These are phyloP conservation scores for Candida michaelii DNA, from an alignment of 805 yeast genomes.

Conservation along the genomic window DNA sequence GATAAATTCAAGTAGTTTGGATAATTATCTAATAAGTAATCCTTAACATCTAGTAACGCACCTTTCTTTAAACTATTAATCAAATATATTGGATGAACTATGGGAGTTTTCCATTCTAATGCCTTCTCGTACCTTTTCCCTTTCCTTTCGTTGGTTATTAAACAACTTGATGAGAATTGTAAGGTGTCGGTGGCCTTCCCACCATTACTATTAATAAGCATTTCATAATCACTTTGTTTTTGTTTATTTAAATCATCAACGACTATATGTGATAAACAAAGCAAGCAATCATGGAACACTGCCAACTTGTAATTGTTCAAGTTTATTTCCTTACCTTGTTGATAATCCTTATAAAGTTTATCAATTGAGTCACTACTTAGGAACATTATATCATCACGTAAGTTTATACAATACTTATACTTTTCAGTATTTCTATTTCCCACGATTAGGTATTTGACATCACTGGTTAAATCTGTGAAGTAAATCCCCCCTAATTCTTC, in stretches of 20 bases:
- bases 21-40: slow-evolving; percentile 34
- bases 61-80: slow-evolving; percentile 45
- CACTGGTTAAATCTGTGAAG: slow-evolving; percentile 58
- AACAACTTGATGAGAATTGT: slow-evolving; percentile 41
- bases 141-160: slow-evolving; percentile 49
- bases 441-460: slow-evolving; percentile 58
- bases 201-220: slow-evolving; percentile 42
- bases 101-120: slow-evolving; percentile 51
- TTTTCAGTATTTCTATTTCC: slow-evolving; percentile 60
- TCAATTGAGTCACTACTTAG: slow-evolving; percentile 48
- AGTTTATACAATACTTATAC: slow-evolving; percentile 49
- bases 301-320: slow-evolving; percentile 32
- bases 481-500: slow-evolving; percentile 59
- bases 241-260: slow-evolving; percentile 9
- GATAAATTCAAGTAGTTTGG: slow-evolving; percentile 9
- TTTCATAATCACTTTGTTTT: slow-evolving; percentile 11
- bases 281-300: slow-evolving; percentile 43
- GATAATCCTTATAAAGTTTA: slow-evolving; percentile 51
- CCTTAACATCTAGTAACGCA: slow-evolving; percentile 40
- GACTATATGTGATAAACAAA: slow-evolving; percentile 46
- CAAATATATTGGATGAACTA: slow-evolving; percentile 53
- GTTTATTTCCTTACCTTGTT: slow-evolving; percentile 40
- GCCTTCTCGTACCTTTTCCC: slow-evolving; percentile 58
- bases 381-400: slow-evolving; percentile 58
- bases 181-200: slow-evolving; percentile 54